Conservation (phyloP, 306 rosid genomes). For the Vigna angularis region DNA sequence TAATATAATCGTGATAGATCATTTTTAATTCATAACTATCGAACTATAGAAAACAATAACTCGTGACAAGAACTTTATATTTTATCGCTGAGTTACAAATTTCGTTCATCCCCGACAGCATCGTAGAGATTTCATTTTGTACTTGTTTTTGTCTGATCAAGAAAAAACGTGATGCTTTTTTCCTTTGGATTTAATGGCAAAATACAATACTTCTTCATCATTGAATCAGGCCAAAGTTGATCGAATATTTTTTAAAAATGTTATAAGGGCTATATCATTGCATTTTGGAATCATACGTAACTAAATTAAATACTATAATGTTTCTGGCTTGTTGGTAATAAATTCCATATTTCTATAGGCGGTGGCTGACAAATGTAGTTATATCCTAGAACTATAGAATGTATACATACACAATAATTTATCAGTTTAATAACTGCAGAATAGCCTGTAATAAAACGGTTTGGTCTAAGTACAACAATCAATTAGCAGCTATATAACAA, state of each 20-base stretch:
- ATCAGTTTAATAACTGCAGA: not conserved
- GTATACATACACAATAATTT: not conserved
- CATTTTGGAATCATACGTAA: not conserved
- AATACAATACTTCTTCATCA: not conserved
- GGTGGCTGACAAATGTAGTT: constrained; percentile 9
- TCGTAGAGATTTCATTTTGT: not conserved
- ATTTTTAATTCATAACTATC: not conserved
- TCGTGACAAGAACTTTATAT: not conserved
- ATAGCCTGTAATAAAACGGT: not conserved
- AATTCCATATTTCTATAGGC: not conserved
- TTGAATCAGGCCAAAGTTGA: not conserved
- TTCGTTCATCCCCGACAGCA: not conserved
- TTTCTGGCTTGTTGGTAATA: constrained; percentile 4
- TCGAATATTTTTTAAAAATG: not conserved
- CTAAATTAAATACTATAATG: not conserved
- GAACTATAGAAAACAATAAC: not conserved
- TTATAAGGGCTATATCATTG: not conserved
- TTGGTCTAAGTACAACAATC: not conserved
- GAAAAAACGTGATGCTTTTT: constrained; percentile 1
- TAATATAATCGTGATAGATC: not conserved
- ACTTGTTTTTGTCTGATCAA: not conserved
- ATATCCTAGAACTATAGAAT: not conserved
- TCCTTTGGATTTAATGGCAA: not conserved
- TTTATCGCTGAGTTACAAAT: not conserved
- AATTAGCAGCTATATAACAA: not conserved